Conservation (phyloP, 176 grass and related monocot species). For the Hsuehochloa calcarea region DNA sequence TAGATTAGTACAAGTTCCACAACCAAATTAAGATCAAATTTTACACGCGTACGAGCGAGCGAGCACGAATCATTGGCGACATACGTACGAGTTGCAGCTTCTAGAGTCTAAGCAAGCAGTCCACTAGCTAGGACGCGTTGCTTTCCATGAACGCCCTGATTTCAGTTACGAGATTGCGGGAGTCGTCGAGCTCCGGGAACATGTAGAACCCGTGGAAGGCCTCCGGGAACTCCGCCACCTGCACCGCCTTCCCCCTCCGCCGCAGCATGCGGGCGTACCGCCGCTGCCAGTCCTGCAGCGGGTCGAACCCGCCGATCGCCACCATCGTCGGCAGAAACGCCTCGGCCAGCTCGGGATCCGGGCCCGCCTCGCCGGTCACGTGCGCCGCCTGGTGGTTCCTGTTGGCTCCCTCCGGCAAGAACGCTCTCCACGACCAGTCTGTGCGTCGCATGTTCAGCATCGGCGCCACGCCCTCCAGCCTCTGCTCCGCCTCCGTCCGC, state of each 20-base stretch:
- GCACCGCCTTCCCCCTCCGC: not conserved
- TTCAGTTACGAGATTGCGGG: not conserved
- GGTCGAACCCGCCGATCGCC: slow-evolving; percentile 24
- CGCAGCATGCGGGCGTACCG: slow-evolving; percentile 18
- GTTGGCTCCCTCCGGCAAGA: slow-evolving; percentile 26
- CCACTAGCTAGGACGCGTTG: not conserved
- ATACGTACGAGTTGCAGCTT: not conserved
- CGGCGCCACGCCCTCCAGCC: not conserved
- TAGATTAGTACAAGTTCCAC: too few relatives aligned
- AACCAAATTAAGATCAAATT: not conserved
- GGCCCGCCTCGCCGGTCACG: not conserved
- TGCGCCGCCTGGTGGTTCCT: slow-evolving; percentile 30
- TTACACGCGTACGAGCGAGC: not conserved
- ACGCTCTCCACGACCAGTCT: slow-evolving; percentile 26
- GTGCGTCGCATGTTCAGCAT: not conserved
- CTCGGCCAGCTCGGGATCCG: slow-evolving; percentile 2
- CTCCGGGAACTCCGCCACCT: slow-evolving; percentile 37
- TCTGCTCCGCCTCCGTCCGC: slow-evolving; percentile 24
- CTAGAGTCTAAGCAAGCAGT: not conserved
- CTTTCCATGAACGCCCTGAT: not conserved
- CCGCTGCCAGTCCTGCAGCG: slow-evolving; percentile 45
- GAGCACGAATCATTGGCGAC: not conserved
- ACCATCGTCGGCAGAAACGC: slow-evolving; percentile 41
- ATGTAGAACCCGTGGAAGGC: slow-evolving; percentile 26
- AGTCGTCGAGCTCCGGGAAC: slow-evolving; percentile 29